Conservation (phyloP, 495 filamentous ascomycete species). For the Beverwykella pulmonaria region DNA sequence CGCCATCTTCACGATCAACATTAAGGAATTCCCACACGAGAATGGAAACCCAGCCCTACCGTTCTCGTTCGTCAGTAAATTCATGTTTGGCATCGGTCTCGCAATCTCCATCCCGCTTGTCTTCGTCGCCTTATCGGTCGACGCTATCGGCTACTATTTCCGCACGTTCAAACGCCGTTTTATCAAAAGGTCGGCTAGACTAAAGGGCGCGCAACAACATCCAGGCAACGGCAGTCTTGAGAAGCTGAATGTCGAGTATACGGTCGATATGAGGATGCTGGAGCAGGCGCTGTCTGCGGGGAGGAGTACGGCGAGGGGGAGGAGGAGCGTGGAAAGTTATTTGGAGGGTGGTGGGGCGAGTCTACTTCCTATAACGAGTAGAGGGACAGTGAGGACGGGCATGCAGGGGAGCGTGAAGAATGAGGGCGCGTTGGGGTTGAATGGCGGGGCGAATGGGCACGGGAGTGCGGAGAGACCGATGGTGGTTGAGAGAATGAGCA, state of each 20-base stretch:
- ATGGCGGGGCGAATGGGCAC: neutral
- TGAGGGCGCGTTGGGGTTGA: neutral
- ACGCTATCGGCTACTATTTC: constrained; percentile 55
- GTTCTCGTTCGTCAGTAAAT: constrained; percentile 63
- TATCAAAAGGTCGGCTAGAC: neutral
- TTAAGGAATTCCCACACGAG: constrained; percentile 55
- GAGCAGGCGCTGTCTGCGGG: constrained; percentile 28
- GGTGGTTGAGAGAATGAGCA: constrained; percentile 27
- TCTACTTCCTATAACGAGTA: constrained; percentile 26
- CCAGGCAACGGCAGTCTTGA: neutral
- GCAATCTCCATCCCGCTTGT: constrained; percentile 67
- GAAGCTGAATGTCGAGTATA: constrained; percentile 6
- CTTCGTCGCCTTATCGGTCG: constrained; percentile 59
- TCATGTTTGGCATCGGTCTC: constrained; percentile 68
- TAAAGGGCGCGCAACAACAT: neutral
- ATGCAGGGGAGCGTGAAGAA: neutral
- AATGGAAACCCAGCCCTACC: constrained; percentile 47
- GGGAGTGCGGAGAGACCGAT: neutral
- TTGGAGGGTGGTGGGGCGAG: neutral
- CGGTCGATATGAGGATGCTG: constrained; percentile 13
- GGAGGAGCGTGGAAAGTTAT: constrained; percentile 4
- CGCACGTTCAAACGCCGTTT: constrained; percentile 9
- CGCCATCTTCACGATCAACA: constrained; percentile 67
- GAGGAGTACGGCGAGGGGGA: constrained; percentile 8
- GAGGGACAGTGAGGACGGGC: constrained; percentile 16